Conservation (phyloP, 352 stramenopile species). For the Blastocystis sp. region DNA sequence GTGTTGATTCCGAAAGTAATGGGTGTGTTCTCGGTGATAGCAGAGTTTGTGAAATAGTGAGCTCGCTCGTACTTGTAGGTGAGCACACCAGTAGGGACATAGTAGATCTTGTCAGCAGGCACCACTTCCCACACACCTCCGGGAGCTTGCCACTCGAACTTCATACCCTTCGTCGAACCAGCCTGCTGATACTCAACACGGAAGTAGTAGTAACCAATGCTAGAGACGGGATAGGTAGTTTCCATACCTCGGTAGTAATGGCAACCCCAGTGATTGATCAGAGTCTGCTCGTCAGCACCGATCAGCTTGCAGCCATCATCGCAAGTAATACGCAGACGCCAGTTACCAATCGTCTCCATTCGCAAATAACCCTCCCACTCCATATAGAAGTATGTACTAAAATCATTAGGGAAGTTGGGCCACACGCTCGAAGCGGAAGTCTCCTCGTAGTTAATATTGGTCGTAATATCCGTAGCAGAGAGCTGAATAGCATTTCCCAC, state of each 20-base stretch:
- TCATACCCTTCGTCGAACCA: conserved; percentile 17
- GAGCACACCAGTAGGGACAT: conserved; percentile 23
- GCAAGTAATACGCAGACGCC: conserved; percentile 24
- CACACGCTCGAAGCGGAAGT: background rate
- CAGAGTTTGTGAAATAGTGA: conserved; percentile 1
- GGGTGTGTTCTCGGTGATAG: conserved; percentile 21
- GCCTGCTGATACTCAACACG: conserved; percentile 51
- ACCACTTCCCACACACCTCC: conserved; percentile 34
- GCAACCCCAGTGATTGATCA: conserved; percentile 48
- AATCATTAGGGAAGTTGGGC: conserved; percentile 21
- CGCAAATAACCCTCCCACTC: conserved; percentile 54
- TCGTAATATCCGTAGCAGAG: background rate
- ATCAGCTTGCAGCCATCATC: conserved; percentile 61
- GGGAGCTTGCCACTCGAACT: conserved; percentile 50
- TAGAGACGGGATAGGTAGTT: conserved; percentile 8
- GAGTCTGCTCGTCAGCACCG: conserved; percentile 1
- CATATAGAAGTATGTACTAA: conserved; percentile 55
- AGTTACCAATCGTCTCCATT: conserved; percentile 37
- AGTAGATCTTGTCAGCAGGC: conserved; percentile 13
- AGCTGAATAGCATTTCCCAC: conserved; percentile 22
- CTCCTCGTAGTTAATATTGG: conserved; percentile 8
- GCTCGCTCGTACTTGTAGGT: conserved; percentile 30
- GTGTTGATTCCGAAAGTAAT: background rate
- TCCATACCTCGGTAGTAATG: conserved; percentile 32
- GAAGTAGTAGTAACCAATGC: conserved; percentile 60